These are phyloP conservation scores for Sclerotinia sclerotiorum DNA, from an alignment of 2,329 filamentous ascomycete genomes.

Conservation along the genomic window DNA sequence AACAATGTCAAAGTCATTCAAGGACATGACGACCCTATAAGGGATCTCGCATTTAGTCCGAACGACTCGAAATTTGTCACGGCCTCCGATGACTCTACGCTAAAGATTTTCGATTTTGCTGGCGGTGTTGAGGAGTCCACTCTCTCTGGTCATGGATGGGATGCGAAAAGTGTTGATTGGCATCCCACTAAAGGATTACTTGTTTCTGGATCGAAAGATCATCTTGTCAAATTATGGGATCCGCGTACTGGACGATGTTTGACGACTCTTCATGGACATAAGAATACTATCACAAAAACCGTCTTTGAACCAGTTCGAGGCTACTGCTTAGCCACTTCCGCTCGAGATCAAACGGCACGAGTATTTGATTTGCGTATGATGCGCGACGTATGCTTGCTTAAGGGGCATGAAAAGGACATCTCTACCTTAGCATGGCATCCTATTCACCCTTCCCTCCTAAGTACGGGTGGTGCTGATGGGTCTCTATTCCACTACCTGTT, in stretches of 20 bases:
- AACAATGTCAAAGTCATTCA: conserved; percentile 97
- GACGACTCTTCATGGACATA: conserved; percentile 93
- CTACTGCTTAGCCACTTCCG: conserved; percentile 84
- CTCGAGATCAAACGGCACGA: conserved; percentile 86
- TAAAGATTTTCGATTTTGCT: conserved; percentile 97
- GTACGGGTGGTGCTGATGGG: conserved; percentile 87
- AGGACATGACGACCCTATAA: conserved; percentile 84
- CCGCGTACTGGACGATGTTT: conserved; percentile 87
- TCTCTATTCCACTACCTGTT: conserved; percentile 92
- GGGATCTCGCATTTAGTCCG: conserved; percentile 89
- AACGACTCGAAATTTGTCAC: conserved; percentile 96
- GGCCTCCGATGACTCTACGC: conserved; percentile 85
- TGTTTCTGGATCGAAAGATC: conserved; percentile 95
- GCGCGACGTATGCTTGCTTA: conserved; percentile 90
- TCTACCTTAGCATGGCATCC: conserved; percentile 93
- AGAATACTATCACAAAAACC: conserved; percentile 94
- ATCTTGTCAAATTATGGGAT: conserved; percentile 97
- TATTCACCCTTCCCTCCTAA: conserved; percentile 82
- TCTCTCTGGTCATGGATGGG: conserved; percentile 94
- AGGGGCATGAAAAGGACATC: conserved; percentile 95
- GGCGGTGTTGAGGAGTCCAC: conserved; percentile 79
- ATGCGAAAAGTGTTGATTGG: conserved; percentile 96
- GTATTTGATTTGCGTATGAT: conserved; percentile 97
- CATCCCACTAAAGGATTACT: conserved; percentile 92
- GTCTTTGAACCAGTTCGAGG: conserved; percentile 84